Conservation (phyloP, 441 rosid genomes). For the Jatropha podagrica region DNA sequence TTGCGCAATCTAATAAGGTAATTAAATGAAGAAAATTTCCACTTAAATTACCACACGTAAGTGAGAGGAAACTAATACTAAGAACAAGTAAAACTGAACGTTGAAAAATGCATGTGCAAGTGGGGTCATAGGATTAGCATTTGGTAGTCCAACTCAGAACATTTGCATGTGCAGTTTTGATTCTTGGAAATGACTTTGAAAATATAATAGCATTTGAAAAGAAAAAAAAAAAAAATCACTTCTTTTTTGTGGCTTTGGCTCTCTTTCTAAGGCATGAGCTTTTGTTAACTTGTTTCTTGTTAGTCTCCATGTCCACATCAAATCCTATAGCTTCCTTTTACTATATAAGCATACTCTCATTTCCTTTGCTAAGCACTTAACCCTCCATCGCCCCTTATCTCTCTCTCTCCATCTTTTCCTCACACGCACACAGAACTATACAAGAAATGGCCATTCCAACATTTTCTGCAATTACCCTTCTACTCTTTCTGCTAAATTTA, state of each 20-base stretch:
- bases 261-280: constrained; percentile 10
- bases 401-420: background rate
- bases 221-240: background rate
- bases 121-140: constrained; percentile 38
- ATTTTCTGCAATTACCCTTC: constrained; percentile 31
- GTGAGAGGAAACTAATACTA: background rate
- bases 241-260: constrained; percentile 2
- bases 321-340: background rate
- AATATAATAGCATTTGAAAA: constrained; percentile 5
- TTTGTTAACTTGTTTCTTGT: constrained; percentile 29
- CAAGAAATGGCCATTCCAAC: constrained; percentile 33
- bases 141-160: constrained; percentile 48
- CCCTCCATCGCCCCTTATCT: constrained; percentile 17
- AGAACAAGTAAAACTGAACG: constrained; percentile 10
- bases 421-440: background rate
- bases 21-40: constrained; percentile 14
- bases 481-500: constrained; percentile 31
- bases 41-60: constrained; percentile 17
- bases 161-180: constrained; percentile 61
- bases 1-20: constrained; percentile 12
- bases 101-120: constrained; percentile 49
- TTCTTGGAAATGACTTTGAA: constrained; percentile 21
- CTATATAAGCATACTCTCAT: constrained; percentile 35
- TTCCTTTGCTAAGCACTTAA: constrained; percentile 17
- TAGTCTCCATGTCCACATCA: constrained; percentile 27